Conservation (phyloP, 495 filamentous ascomycete genomes). For the Tuber borchii region DNA sequence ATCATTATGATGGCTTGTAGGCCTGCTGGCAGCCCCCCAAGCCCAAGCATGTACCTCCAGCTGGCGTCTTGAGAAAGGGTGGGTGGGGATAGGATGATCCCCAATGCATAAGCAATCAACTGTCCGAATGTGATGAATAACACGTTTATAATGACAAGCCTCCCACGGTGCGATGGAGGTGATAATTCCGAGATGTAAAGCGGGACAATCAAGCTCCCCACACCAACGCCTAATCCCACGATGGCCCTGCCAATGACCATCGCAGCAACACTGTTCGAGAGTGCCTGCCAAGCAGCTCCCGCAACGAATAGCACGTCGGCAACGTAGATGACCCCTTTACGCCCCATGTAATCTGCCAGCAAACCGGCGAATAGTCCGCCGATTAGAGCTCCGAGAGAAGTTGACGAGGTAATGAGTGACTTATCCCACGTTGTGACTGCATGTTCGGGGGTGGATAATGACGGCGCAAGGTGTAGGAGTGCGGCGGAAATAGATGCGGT, state of each 20-base stretch:
- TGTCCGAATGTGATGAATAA: constrained; percentile 82
- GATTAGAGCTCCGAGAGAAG: constrained; percentile 70
- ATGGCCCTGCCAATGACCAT: constrained; percentile 77
- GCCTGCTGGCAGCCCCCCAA: constrained; percentile 71
- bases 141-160: constrained; percentile 67
- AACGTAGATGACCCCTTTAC: constrained; percentile 67
- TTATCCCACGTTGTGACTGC: constrained; percentile 48
- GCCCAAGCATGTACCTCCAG: constrained; percentile 86
- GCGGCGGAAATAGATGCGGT: constrained; percentile 89
- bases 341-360: constrained; percentile 66
- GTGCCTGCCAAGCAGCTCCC: constrained; percentile 67
- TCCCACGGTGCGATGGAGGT: constrained; percentile 65
- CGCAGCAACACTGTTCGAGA: constrained; percentile 53
- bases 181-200: constrained; percentile 83
- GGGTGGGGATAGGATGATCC: constrained; percentile 46
- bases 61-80: constrained; percentile 49
- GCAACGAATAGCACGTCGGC: constrained; percentile 72
- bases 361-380: constrained; percentile 69
- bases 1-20: constrained; percentile 61
- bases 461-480: constrained; percentile 67
- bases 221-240: constrained; percentile 76
- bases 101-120: constrained; percentile 81
- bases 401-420: constrained; percentile 74
- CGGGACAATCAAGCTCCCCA: constrained; percentile 74
- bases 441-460: constrained; percentile 53